Conservation (phyloP, 352 stramenopile genomes). For the Phytophthora rubi region DNA sequence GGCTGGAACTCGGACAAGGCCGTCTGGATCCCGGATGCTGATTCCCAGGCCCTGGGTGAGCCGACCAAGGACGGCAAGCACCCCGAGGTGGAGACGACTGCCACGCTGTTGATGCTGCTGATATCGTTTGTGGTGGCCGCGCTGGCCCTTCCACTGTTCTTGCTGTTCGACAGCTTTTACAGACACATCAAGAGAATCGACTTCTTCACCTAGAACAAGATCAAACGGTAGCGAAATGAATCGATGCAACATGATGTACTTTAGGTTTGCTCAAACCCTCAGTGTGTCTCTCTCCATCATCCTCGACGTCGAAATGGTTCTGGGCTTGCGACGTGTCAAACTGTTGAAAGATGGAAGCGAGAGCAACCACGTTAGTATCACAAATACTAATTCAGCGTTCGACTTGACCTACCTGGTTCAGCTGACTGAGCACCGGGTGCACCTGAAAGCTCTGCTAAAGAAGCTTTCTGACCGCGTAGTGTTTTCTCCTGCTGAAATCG, state of each 20-base stretch:
- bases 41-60: no score
- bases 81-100: no score
- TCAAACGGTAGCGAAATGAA: background rate
- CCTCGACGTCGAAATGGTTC: slow-evolving; percentile 1
- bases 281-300: background rate
- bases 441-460: background rate
- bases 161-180: no score
- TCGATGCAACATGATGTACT: background rate
- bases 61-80: no score
- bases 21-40: no score
- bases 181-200: background rate
- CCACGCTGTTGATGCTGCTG: no score
- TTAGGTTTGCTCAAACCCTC: background rate
- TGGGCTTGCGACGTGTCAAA: background rate
- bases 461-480: background rate
- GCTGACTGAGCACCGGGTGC: background rate
- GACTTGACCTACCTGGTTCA: background rate
- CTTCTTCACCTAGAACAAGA: background rate
- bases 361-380: background rate
- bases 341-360: background rate
- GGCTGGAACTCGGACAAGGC: slow-evolving; percentile 29
- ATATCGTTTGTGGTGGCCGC: no score
- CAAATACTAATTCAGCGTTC: background rate
- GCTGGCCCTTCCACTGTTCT: no score
- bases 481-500: background rate